Evolutionary conservation across 1,284 basidiomycete species (phyloP).

Genomic region (Papiliotrema fonsecae): DNA sequence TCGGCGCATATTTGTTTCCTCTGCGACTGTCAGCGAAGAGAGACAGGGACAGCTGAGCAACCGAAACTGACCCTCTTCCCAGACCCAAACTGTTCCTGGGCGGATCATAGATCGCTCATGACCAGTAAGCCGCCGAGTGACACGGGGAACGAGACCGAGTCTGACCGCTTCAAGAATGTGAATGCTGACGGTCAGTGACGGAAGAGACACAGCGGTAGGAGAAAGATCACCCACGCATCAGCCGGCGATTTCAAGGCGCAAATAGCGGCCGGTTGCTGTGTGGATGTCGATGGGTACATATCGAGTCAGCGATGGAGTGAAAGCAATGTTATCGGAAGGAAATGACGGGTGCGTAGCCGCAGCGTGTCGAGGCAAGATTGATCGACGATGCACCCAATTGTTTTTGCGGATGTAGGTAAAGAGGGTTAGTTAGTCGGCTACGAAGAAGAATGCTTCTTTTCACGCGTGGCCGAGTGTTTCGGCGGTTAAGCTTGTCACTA

Average conservation of each 20-base stretch:
- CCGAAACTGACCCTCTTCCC: constrained; percentile 81
- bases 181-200: constrained; percentile 45
- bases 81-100: constrained; percentile 91
- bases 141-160: constrained; percentile 78
- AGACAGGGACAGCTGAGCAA: not conserved
- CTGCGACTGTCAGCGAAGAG: constrained; percentile 11
- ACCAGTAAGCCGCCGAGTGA: constrained; percentile 85
- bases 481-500: no score
- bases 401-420: no score
- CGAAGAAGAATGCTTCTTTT: not conserved
- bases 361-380: no score
- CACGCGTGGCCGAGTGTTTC: not conserved
- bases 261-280: constrained; percentile 44
- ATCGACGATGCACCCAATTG: no score
- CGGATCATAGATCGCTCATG: constrained; percentile 85
- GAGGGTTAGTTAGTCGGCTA: no score
- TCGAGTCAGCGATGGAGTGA: no score
- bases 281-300: constrained; percentile 37
- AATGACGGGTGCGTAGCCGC: no score
- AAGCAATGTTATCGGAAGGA: no score
- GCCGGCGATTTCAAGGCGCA: constrained; percentile 43
- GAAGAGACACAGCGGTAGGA: not conserved
- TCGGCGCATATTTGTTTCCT: constrained; percentile 50
- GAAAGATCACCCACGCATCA: constrained; percentile 38
- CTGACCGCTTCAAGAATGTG: constrained; percentile 91